Conservation (phyloP, 78 protist genomes). For the Dictyostelium capitatum region DNA sequence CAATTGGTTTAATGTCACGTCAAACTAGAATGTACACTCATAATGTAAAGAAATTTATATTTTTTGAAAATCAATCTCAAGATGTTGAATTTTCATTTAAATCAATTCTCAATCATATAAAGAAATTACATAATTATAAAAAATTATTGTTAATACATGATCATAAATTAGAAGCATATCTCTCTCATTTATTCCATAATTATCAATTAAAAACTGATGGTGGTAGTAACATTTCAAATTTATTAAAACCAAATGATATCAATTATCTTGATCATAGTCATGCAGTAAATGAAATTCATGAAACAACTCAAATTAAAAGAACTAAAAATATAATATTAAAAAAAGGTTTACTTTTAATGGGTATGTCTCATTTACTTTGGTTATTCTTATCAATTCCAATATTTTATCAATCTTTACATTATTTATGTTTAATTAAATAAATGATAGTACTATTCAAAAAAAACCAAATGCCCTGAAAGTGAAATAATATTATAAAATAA, state of each 20-base stretch:
- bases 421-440: conserved; percentile 12
- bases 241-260: neutral
- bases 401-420: conserved; percentile 26
- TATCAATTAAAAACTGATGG: neutral
- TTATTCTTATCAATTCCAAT: conserved; percentile 4
- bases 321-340: conserved; percentile 14
- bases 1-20: neutral
- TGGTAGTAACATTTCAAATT: neutral
- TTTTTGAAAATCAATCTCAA: neutral
- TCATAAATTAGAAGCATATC: neutral
- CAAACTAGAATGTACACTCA: conserved; percentile 4
- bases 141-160: conserved; percentile 10
- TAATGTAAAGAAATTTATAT: conserved; percentile 2
- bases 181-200: neutral
- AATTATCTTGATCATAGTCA: neutral
- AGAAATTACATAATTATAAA: conserved; percentile 5
- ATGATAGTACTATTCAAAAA: too few relatives aligned
- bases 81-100: conserved; percentile 17
- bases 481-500: too few relatives aligned
- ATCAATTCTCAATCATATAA: conserved; percentile 21
- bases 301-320: neutral
- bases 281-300: neutral
- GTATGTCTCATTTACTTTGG: neutral
- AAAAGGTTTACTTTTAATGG: conserved; percentile 3
- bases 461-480: too few relatives aligned